phyloP scores from a whole-genome alignment of 2,329 filamentous ascomycete species.

The Beauveria sp. region DNA sequence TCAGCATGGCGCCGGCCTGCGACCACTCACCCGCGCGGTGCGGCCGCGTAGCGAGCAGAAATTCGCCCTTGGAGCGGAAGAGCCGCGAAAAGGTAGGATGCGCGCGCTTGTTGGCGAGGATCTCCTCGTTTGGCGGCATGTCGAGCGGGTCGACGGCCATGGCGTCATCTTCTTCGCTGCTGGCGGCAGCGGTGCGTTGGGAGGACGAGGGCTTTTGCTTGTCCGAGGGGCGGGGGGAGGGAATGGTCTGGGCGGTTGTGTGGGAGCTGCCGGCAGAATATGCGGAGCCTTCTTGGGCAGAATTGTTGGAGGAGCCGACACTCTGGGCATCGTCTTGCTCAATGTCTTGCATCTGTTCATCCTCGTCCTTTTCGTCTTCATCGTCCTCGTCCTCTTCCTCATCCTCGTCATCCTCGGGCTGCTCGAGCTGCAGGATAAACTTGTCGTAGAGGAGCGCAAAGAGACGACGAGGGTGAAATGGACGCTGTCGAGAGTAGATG shows the following conservation, averaged over 20 bases:
- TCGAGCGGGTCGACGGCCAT: slow-evolving; percentile 21
- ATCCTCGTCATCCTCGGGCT: slow-evolving; percentile 27
- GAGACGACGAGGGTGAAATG: slow-evolving; percentile 42
- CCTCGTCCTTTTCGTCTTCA: slow-evolving; percentile 22
- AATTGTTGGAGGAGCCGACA: slow-evolving; percentile 15
- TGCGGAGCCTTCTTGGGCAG: slow-evolving; percentile 3
- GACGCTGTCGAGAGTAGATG: slow-evolving; percentile 54
- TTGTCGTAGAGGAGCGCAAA: slow-evolving; percentile 40
- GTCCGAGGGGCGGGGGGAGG: slow-evolving; percentile 8
- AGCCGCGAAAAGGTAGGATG: slow-evolving; percentile 45
- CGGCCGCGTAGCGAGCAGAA: slow-evolving; percentile 52
- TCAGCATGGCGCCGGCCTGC: slow-evolving; percentile 57
- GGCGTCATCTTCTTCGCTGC: slow-evolving; percentile 1
- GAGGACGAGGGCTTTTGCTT: neutral
- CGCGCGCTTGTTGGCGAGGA: slow-evolving; percentile 49
- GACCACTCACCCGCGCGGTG: slow-evolving; percentile 52
- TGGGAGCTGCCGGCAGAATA: slow-evolving; percentile 4
- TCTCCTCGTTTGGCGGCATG: slow-evolving; percentile 32
- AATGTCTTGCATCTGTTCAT: slow-evolving; percentile 19
- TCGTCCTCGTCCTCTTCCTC: slow-evolving; percentile 27
- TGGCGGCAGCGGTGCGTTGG: slow-evolving; percentile 10
- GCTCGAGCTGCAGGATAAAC: slow-evolving; percentile 42
- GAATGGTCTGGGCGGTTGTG: slow-evolving; percentile 13
- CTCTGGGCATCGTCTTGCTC: slow-evolving; percentile 18
- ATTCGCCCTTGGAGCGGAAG: slow-evolving; percentile 56